Conservation (phyloP, 2,329 filamentous ascomycete species). For the Spiromastix sp. region DNA sequence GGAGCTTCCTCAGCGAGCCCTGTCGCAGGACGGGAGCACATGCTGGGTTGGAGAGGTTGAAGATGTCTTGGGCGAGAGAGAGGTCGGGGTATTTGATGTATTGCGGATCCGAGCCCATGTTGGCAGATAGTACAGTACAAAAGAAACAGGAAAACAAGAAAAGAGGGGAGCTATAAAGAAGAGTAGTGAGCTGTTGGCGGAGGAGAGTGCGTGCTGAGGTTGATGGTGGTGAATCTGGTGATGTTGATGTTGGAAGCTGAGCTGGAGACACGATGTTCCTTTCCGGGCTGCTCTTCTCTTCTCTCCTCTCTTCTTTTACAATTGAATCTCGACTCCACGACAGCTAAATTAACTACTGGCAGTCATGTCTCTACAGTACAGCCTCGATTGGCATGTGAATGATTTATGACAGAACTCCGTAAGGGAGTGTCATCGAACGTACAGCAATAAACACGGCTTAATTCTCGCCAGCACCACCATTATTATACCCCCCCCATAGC, state of each 20-base stretch:
- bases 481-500: too few relatives aligned
- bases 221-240: slow-evolving; percentile 9
- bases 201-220: slow-evolving; percentile 3
- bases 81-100: slow-evolving; percentile 56
- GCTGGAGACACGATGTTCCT: slow-evolving; percentile 14
- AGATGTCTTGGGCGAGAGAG: slow-evolving; percentile 55
- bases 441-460: too few relatives aligned
- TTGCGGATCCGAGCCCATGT: slow-evolving; percentile 52
- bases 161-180: slow-evolving; percentile 3
- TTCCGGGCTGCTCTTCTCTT: slow-evolving; percentile 13
- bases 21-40: slow-evolving; percentile 43
- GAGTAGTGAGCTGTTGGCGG: not conserved
- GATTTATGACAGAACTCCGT: too few relatives aligned
- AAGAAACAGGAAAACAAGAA: not conserved
- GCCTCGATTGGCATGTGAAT: too few relatives aligned
- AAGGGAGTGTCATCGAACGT: too few relatives aligned
- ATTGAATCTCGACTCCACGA: too few relatives aligned
- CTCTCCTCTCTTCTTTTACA: too few relatives aligned
- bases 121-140: slow-evolving; percentile 2
- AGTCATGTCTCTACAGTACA: too few relatives aligned
- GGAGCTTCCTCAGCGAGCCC: slow-evolving; percentile 48
- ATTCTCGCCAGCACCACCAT: too few relatives aligned
- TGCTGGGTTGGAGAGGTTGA: slow-evolving; percentile 54
- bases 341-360: too few relatives aligned
- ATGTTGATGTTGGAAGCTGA: slow-evolving; percentile 15